Percentiles rank a stretch among this genome's conserved stretches.
These are phyloP conservation scores for Kuraishia piskuri DNA, from an alignment of 805 yeast genomes.

Conservation along the genomic window DNA sequence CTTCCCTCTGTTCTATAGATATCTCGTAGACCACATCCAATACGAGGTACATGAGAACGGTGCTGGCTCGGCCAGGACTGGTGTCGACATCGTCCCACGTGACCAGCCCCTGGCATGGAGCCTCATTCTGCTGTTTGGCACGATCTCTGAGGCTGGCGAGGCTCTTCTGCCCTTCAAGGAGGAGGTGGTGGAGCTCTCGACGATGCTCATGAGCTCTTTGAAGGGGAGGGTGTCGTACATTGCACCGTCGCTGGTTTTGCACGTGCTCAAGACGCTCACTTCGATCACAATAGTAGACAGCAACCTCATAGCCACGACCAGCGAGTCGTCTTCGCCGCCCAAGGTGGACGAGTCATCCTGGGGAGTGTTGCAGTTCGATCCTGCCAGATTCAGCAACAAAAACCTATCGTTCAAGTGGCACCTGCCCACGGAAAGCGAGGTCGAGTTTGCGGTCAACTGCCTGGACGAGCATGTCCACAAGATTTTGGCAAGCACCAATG, in stretches of 20 bases:
- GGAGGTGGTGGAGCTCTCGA: conserved; percentile 38
- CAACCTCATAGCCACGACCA: conserved; percentile 37
- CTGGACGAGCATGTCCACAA: conserved; percentile 1
- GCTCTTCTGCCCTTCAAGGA: conserved; percentile 32
- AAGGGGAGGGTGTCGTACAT: conserved; percentile 58
- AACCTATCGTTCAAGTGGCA: conserved; percentile 68
- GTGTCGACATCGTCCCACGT: conserved; percentile 60
- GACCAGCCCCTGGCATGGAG: conserved; percentile 74
- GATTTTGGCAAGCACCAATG: neutral
- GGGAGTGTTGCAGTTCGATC: conserved; percentile 67
- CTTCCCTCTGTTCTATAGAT: conserved; percentile 33
- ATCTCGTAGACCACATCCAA: conserved; percentile 43
- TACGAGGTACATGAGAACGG: conserved; percentile 67
- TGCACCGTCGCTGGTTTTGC: conserved; percentile 52
- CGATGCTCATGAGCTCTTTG: conserved; percentile 36
- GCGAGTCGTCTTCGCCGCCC: neutral
- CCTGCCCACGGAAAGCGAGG: conserved; percentile 47
- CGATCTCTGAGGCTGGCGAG: conserved; percentile 58
- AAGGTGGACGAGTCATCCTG: conserved; percentile 43
- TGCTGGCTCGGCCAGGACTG: conserved; percentile 68
- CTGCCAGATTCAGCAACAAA: conserved; percentile 35
- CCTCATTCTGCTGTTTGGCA: conserved; percentile 59
- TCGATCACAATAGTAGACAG: conserved; percentile 50
- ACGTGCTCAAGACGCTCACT: conserved; percentile 54
- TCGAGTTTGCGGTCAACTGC: conserved; percentile 19